Conservation (phyloP, 176 grass and related monocot genomes). For the Lolium multiflorum region DNA sequence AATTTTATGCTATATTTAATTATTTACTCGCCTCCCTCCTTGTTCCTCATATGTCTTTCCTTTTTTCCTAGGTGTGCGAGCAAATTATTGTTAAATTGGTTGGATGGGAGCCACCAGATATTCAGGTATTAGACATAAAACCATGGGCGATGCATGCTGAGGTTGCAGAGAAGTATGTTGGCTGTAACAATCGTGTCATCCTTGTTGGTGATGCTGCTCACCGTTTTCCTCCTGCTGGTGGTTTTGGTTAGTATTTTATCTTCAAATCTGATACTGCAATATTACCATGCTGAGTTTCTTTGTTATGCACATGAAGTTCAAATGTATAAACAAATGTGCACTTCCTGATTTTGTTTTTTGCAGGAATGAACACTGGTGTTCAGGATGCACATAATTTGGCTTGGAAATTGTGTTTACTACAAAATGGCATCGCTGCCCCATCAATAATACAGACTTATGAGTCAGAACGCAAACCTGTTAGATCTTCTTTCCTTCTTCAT, state of each 20-base stretch:
- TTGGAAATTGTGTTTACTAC: slow-evolving; percentile 80
- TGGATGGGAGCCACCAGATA: slow-evolving; percentile 72
- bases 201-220: slow-evolving; percentile 95
- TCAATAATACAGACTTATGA: slow-evolving; percentile 86
- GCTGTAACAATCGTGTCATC: slow-evolving; percentile 63
- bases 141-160: slow-evolving; percentile 98
- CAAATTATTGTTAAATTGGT: slow-evolving; percentile 93
- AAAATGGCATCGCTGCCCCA: slow-evolving; percentile 63
- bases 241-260: slow-evolving; percentile 71
- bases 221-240: slow-evolving; percentile 90
- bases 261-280: neutral
- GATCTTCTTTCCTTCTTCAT: slow-evolving; percentile 41
- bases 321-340: slow-evolving; percentile 2
- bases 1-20: slow-evolving; percentile 26
- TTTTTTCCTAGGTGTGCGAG: slow-evolving; percentile 67
- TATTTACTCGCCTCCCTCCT: neutral
- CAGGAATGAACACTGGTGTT: slow-evolving; percentile 98
- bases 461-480: slow-evolving; percentile 80
- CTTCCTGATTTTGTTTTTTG: slow-evolving; percentile 35
- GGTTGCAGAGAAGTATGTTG: slow-evolving; percentile 90
- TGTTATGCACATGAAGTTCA: slow-evolving; percentile 1
- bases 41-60: neutral
- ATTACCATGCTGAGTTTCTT: slow-evolving; percentile 20
- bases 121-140: slow-evolving; percentile 89
- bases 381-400: slow-evolving; percentile 96